Evolutionary conservation across 2,329 filamentous ascomycete genomes (phyloP).

Genomic region (Fusarium armeniacum): DNA sequence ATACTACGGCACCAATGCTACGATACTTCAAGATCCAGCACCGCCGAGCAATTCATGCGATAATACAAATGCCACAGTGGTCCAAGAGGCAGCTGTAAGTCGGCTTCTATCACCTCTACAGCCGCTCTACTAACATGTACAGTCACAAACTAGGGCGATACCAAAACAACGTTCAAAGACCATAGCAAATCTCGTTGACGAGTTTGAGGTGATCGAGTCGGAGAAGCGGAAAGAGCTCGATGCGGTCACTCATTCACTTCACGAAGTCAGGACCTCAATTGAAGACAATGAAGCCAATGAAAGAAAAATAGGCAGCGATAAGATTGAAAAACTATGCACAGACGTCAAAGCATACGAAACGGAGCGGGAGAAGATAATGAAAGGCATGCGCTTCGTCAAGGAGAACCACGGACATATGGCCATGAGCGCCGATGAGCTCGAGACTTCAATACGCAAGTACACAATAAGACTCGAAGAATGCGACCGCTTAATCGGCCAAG

Average conservation of each 20-base stretch:
- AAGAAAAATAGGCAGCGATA: background rate
- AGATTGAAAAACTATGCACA: background rate
- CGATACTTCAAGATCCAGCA: background rate
- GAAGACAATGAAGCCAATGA: background rate
- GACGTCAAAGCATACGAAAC: conserved; percentile 9
- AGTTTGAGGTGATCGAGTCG: background rate
- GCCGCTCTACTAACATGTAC: background rate
- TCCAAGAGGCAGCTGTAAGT: background rate
- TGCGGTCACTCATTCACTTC: background rate
- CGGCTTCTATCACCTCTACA: background rate
- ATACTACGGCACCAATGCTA: background rate
- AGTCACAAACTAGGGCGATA: background rate
- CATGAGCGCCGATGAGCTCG: background rate
- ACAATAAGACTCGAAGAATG: background rate
- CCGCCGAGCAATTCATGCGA: background rate
- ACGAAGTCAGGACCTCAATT: background rate
- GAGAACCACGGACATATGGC: background rate
- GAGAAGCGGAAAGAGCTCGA: conserved; percentile 8
- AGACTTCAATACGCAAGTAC: background rate
- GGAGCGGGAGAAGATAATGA: background rate
- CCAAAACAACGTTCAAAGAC: background rate
- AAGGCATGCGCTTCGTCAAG: background rate
- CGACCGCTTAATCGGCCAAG: conserved; percentile 3
- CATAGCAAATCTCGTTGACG: background rate
- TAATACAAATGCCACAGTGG: background rate